Evolutionary conservation across 805 yeast genomes (phyloP).

Genomic region (Yarrowia sp.): DNA sequence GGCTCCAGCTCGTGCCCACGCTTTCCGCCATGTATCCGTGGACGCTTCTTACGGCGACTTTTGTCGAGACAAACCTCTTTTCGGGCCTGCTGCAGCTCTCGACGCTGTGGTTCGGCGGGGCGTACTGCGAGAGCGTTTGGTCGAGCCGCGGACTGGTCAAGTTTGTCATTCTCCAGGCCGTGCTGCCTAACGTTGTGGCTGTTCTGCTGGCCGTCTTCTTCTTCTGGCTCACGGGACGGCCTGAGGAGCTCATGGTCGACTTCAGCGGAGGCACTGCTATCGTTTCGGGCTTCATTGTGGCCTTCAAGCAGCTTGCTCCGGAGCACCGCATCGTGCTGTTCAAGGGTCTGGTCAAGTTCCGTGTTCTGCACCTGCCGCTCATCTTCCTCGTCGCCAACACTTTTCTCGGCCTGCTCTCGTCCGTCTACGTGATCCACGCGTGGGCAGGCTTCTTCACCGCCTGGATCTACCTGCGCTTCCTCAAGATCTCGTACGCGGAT

Average conservation of each 20-base stretch:
- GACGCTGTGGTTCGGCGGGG: conserved; percentile 52
- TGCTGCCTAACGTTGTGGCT: conserved; percentile 42
- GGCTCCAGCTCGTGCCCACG: conserved; percentile 51
- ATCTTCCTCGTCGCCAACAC: conserved; percentile 40
- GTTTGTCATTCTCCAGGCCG: conserved; percentile 45
- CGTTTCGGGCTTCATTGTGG: conserved; percentile 58
- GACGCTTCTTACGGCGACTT: conserved; percentile 49
- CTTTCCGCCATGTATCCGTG: conserved; percentile 47
- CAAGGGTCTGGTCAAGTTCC: conserved; percentile 47
- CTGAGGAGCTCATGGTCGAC: conserved; percentile 30
- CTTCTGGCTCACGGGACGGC: conserved; percentile 31
- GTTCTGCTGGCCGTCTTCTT: conserved; percentile 33
- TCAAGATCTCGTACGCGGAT: conserved; percentile 56
- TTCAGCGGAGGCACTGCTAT: conserved; percentile 55
- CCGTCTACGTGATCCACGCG: conserved; percentile 35
- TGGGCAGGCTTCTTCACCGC: conserved; percentile 56
- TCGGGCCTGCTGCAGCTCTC: conserved; percentile 43
- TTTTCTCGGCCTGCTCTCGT: conserved; percentile 35
- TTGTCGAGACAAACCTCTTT: conserved; percentile 48
- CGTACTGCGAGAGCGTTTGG: conserved; percentile 67
- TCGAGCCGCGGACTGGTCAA: conserved; percentile 51
- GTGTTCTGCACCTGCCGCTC: conserved; percentile 43
- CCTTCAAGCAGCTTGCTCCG: conserved; percentile 64
- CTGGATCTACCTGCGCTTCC: conserved; percentile 78
- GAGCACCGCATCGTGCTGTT: conserved; percentile 55